phyloP scores from a whole-genome alignment of 257 asterid genomes.

The Osmanthus fragrans region DNA sequence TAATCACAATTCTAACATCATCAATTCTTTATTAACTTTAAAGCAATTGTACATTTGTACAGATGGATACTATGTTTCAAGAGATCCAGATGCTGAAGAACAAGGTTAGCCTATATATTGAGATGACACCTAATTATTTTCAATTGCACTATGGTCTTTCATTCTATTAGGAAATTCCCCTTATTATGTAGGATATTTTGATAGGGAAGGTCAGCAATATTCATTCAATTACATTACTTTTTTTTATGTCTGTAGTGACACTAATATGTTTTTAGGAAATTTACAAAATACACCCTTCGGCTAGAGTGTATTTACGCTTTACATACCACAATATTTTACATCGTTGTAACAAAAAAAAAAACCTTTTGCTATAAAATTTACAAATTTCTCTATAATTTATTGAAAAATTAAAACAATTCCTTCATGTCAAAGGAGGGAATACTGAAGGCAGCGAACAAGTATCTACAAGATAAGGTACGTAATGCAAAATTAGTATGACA shows the following conservation, averaged over 20 bases:
- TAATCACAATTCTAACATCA: not conserved
- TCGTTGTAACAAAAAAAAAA: too few relatives aligned
- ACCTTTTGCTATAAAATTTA: too few relatives aligned
- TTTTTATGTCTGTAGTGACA: not conserved
- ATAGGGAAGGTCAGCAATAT: not conserved
- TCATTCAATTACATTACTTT: not conserved
- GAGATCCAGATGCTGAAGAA: conserved; percentile 81
- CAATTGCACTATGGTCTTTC: not conserved
- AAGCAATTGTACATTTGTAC: conserved; percentile 12
- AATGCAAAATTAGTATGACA: not conserved
- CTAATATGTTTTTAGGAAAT: too few relatives aligned
- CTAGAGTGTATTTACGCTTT: too few relatives aligned
- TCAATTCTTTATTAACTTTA: not conserved
- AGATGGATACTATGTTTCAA: conserved; percentile 89
- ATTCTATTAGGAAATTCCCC: not conserved
- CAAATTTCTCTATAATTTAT: not conserved
- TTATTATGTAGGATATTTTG: not conserved
- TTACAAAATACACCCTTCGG: too few relatives aligned
- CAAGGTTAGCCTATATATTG: conserved; percentile 49
- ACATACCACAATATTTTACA: too few relatives aligned
- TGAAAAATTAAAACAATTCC: not conserved
- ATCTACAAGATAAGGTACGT: conserved; percentile 71
- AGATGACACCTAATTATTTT: not conserved
- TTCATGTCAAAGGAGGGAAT: conserved; percentile 62
- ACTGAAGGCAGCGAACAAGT: conserved; percentile 77